Evolutionary conservation across 2,329 filamentous ascomycete genomes (phyloP), one percentile per base, ranked within the genome.

Genomic region (Fusarium sp.): DNA sequence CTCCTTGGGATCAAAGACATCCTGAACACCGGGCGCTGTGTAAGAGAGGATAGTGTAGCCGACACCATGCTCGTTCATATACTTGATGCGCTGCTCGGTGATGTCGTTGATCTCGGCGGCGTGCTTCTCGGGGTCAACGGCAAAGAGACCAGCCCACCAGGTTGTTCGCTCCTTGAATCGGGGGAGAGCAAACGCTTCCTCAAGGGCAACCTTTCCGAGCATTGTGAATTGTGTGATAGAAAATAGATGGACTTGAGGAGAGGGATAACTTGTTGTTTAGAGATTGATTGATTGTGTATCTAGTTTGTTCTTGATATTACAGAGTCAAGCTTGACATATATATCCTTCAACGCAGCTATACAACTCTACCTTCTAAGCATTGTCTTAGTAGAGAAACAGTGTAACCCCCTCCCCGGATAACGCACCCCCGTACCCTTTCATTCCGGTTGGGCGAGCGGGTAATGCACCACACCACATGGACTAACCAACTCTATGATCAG

Each of bases 141-240:
- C 80, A 68, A 88, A 88, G 19, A 88, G 72, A 5, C 77, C 74
- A 1, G 85, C 86, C 84, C 84, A 87, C 84, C 84, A 87, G 65
- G 77, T 76, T 6, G 83, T 85, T 71, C 82, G 82, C 61, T 87
- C 83, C 41, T 81, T 77, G 59, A 87, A 79, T 31, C 84, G 80
- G 39, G 86, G 84, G 7, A 87, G 77, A 57, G 81, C 82, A 61
- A 87, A 88, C 13, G 84, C 84, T 73, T 88, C 85, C 71, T 88
- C 85, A 19, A 88, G 77, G 11, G 82, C 82, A 54, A 88, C 79
- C 61, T 88, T 88, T 57, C 86, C 85, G 11, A 80, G 73, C 84
- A 87, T 87, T 21, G 5, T 71, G 53, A 39, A 3, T 41, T 41
- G 29, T 39, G 9, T 31, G 6, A 6, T 42, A 10, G 4, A 9